A percentile compares a stretch with the other conserved stretches of the same genome.
Conservation (phyloP, 148 eudicot species). For the Chenopodium berlandieri region DNA sequence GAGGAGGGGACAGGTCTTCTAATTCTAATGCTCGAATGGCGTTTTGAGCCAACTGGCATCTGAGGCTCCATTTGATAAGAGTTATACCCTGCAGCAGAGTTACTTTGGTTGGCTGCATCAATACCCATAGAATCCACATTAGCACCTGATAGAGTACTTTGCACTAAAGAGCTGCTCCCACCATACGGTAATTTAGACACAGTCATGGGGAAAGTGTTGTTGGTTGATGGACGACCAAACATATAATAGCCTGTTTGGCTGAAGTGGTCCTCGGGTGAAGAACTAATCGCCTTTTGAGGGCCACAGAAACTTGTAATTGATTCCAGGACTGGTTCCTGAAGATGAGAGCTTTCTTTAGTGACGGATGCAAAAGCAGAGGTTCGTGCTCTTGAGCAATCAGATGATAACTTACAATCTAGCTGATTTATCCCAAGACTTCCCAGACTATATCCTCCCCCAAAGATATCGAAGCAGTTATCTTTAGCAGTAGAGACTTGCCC, state of each 20-base stretch:
- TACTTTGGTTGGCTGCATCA: constrained; percentile 16
- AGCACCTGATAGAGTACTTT: constrained; percentile 26
- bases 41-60: constrained; percentile 19
- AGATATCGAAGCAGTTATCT: constrained; percentile 31
- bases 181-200: constrained; percentile 40
- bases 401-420: constrained; percentile 33
- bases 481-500: constrained; percentile 28
- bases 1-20: constrained; percentile 33
- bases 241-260: constrained; percentile 37
- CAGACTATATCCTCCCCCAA: constrained; percentile 36
- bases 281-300: constrained; percentile 27
- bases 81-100: constrained; percentile 24
- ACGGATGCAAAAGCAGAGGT: constrained; percentile 26
- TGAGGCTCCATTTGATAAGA: constrained; percentile 33
- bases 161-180: constrained; percentile 24
- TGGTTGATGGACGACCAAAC: constrained; percentile 36
- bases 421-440: constrained; percentile 30
- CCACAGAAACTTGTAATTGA: constrained; percentile 30
- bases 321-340: constrained; percentile 37
- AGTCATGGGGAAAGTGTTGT: constrained; percentile 42
- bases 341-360: constrained; percentile 34
- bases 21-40: constrained; percentile 21
- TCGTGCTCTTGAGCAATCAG: constrained; percentile 29
- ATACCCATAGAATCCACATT: constrained; percentile 22
- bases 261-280: constrained; percentile 35